Base-by-base conservation (phyloP, 2,329 filamentous ascomycete species). In the Talaromyces sp. region DNA sequence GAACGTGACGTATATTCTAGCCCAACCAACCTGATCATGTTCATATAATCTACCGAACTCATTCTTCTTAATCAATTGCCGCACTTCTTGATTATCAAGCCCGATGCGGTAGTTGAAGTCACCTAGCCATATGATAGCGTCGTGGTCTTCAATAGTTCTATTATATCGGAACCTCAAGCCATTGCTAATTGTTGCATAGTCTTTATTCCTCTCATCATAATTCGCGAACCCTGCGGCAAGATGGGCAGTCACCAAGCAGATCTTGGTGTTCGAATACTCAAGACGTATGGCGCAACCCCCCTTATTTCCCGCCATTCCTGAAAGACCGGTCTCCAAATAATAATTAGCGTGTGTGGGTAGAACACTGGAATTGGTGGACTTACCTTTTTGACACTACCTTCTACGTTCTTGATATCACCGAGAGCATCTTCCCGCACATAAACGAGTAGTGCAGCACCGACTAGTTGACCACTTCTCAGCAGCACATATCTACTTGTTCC, bases 81-180 rank as follows among this genome's bases (percentile, higher is more conserved):
- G 89, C 8, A 92, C 91, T 66, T 85, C 88, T 45, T 97, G 92
- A 69, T 92, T 88, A 52, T 85, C 85, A 65, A 98, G 83, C 1
- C 93, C 94, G 71, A 99, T 96, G 19, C 95, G 90, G 78, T 99
- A 99, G 75, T 99, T 99, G 82, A 99, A 99, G 76, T 99, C 95
- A 5, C 95, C 95, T 49, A 97, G 85, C 94, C 95, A 99, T 62
- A 97, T 89, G 41, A 98, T 89, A 24, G 91, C 89, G 69, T 90
- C 92, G 74, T 99, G 95, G 74, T 98, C 90, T 71, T 95, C 92
- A 68, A 99, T 98, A 5, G 90, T 87, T 65, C 93, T 85, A 72
- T 97, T 97, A 63, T 92, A 87, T 76, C 97, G 94, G 74, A 99
- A 99, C 45, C 91, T 87, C 39, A 99, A 79, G 3, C 95, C 95